Base-by-base conservation (phyloP, 2,329 filamentous ascomycete species). In the Ophiostoma ulmi region DNA sequence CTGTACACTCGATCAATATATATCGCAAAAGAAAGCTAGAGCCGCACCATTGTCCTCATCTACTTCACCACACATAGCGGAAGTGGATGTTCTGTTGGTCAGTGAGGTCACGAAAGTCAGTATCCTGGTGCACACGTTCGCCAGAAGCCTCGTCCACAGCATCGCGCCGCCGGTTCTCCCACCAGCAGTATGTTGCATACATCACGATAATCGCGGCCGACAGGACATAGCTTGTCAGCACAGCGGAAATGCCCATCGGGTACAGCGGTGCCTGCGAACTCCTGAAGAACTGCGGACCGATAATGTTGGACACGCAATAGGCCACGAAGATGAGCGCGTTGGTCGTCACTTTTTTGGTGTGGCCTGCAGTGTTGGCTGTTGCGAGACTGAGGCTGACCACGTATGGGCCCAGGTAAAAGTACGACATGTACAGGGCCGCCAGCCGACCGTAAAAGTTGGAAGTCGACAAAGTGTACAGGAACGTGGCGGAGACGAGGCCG, bases 161-260 rank as follows among this genome's bases (percentile, higher is more conserved):
- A 44, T 86, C 85, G 73, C 87, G 87, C 74, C 80, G 83, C 73
- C 79, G 81, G 73, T 89, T 90, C 77, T 86, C 79, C 36, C 63
- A 65, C 63, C 63, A 65, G 63, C 63, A 65, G 70, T 86, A 83
- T 74, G 81, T 83, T 17, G 86, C 79, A 72, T 88, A 78, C 44
- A 81, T 82, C 11, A 83, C 74, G 48, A 85, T 81, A 1, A 83
- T 78, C 0, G 82, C 55, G 0, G 87, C 81, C 68, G 86, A 79
- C 26, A 85, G 75, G 0, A 80, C 81, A 63, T 65, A 73, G 48
- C 69, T 69, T n/a, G 55, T 48, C 11, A 73, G 69, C 8, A 64
- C 68, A 88, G 88, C 77, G 86, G 89, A 81, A 73, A 90, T 88
- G 0, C 87, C 88, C 52, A 85, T 87, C 63, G 84, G 82, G 76